Evolutionary conservation across 1,284 basidiomycete genomes (phyloP).

Genomic region (Ustilago tritici): DNA sequence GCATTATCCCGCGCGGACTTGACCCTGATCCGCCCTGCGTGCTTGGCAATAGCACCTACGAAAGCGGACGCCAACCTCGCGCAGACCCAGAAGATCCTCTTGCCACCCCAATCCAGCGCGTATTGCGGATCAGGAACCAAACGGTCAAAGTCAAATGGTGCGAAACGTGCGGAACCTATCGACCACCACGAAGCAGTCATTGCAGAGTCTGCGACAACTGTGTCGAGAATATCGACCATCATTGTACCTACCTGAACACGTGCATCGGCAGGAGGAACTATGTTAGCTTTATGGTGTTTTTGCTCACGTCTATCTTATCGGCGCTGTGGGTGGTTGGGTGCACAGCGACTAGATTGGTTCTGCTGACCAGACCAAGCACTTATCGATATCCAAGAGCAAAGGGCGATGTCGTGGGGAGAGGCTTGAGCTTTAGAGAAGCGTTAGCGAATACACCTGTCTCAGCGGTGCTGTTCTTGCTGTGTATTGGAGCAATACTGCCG

Average conservation of each 20-base stretch:
- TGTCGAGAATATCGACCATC: slow-evolving; percentile 69
- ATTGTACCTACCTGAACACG: slow-evolving; percentile 69
- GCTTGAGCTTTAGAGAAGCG: slow-evolving; percentile 45
- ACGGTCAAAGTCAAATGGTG: slow-evolving; percentile 66
- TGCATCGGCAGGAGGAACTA: slow-evolving; percentile 69
- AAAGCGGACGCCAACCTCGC: slow-evolving; percentile 16
- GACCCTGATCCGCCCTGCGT: slow-evolving; percentile 66
- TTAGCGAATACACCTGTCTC: slow-evolving; percentile 54
- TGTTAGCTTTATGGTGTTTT: slow-evolving; percentile 65
- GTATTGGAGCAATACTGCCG: slow-evolving; percentile 45
- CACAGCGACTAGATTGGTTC: slow-evolving; percentile 41
- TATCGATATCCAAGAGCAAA: slow-evolving; percentile 33
- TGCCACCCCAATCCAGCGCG: slow-evolving; percentile 46
- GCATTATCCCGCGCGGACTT: slow-evolving; percentile 64
- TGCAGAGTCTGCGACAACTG: slow-evolving; percentile 69
- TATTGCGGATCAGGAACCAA: slow-evolving; percentile 31
- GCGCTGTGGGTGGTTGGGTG: slow-evolving; percentile 37
- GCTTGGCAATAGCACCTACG: slow-evolving; percentile 34
- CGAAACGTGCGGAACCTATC: slow-evolving; percentile 66
- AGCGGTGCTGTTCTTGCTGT: slow-evolving; percentile 60
- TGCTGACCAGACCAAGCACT: slow-evolving; percentile 37
- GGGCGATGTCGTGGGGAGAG: slow-evolving; percentile 32
- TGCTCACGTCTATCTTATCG: slow-evolving; percentile 41
- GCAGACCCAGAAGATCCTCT: slow-evolving; percentile 45
- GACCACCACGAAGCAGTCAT: slow-evolving; percentile 67